Percentiles rank a stretch among this genome's conserved stretches.
Conservation (phyloP, 257 asterid genomes). For the Plantago elongata region DNA sequence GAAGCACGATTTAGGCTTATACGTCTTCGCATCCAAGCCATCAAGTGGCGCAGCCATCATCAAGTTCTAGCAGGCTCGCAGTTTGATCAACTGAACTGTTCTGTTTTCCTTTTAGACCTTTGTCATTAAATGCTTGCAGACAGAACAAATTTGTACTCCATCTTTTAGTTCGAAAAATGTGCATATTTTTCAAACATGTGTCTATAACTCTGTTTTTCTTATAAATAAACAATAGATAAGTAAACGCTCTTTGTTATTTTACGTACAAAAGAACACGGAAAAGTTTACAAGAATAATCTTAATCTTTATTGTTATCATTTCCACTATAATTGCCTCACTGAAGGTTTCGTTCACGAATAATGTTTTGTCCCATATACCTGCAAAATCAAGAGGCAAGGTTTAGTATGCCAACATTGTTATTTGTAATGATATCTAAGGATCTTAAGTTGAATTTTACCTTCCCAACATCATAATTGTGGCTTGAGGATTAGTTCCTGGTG, state of each 20-base stretch:
- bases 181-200: too few species aligned
- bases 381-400: neutral
- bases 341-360: slow-evolving; percentile 34
- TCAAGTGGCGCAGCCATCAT: slow-evolving; percentile 95
- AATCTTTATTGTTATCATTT: too few species aligned
- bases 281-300: too few species aligned
- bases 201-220: too few species aligned
- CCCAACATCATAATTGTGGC: slow-evolving; percentile 95
- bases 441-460: slow-evolving; percentile 34
- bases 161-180: neutral
- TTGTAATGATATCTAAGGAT: neutral
- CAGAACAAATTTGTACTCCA: neutral
- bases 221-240: too few species aligned
- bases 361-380: slow-evolving; percentile 74
- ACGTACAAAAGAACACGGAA: too few species aligned
- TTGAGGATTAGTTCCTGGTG: slow-evolving; percentile 90
- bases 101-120: neutral
- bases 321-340: too few species aligned
- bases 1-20: slow-evolving; percentile 61
- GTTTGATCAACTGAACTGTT: neutral
- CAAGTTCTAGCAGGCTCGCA: slow-evolving; percentile 31
- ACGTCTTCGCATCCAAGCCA: slow-evolving; percentile 86
- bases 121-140: neutral
- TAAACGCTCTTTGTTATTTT: too few species aligned
- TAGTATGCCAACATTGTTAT: neutral